phyloP scores from a whole-genome alignment of 2,329 filamentous ascomycete genomes.

The Aspergillus sergii region DNA sequence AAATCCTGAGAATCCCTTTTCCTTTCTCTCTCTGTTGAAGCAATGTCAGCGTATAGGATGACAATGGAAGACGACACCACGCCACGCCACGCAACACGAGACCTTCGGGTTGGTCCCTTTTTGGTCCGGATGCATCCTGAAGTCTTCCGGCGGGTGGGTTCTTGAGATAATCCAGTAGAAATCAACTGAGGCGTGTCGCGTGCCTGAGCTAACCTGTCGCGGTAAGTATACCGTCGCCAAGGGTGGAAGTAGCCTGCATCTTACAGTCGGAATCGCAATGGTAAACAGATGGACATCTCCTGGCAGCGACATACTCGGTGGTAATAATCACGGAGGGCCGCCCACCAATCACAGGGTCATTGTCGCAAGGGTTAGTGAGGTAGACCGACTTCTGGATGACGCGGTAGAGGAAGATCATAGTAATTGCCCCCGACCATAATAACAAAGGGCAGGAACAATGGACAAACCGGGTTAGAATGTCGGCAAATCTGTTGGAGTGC shows the following conservation, averaged over 20 bases:
- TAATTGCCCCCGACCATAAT: neutral
- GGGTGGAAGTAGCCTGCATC: neutral
- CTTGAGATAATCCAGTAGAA: constrained; percentile 6
- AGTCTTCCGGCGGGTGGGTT: constrained; percentile 8
- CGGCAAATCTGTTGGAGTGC: neutral
- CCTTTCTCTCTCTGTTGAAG: neutral
- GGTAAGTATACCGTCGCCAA: constrained; percentile 10
- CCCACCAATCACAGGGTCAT: neutral
- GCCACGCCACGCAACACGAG: constrained; percentile 13
- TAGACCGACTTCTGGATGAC: neutral
- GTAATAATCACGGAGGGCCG: neutral
- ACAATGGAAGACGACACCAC: neutral
- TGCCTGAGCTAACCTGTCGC: constrained; percentile 15
- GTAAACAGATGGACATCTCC: neutral
- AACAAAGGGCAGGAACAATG: neutral
- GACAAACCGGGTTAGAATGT: neutral
- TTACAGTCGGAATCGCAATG: neutral
- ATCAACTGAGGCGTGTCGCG: constrained; percentile 6
- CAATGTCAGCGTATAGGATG: neutral
- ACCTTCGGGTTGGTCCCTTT: constrained; percentile 7
- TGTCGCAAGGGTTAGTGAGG: neutral
- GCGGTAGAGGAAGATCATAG: neutral
- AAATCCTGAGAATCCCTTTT: neutral
- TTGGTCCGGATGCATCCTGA: constrained; percentile 16
- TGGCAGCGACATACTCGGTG: neutral